Conservation (phyloP, 257 asterid genomes). For the Ocimum tenuiflorum region DNA sequence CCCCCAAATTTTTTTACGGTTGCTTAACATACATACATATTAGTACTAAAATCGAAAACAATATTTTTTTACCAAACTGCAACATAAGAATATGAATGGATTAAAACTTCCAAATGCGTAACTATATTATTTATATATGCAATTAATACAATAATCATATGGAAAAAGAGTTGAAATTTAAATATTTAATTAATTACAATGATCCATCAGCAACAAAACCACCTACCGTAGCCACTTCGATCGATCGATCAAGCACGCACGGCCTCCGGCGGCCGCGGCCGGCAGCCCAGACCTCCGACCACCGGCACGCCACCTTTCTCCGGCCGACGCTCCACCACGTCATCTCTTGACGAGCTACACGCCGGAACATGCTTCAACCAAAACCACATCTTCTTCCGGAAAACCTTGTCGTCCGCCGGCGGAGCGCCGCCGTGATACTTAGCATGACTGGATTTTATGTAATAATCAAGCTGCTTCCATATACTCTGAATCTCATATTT, state of each 20-base stretch:
- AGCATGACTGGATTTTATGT: conserved; percentile 33
- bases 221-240: not conserved
- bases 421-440: not conserved
- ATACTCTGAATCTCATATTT: conserved; percentile 52
- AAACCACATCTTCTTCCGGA: conserved; percentile 19
- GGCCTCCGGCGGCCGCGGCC: conserved; percentile 15
- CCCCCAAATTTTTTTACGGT: no score
- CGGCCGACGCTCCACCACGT: conserved; percentile 20
- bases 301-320: conserved; percentile 18
- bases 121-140: not conserved
- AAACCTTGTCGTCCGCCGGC: not conserved
- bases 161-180: not conserved
- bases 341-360: conserved; percentile 38
- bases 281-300: conserved; percentile 20
- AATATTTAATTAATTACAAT: not conserved
- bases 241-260: conserved; percentile 11
- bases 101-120: not conserved
- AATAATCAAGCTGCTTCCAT: conserved; percentile 41
- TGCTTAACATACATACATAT: no score
- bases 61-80: no score
- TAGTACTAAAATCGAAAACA: no score
- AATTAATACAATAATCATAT: not conserved
- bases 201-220: not conserved
- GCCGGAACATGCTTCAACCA: conserved; percentile 25
- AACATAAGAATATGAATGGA: not conserved